A percentile compares a stretch with the other conserved stretches of the same genome.
Conservation (phyloP, 768 basidiomycete species). For the Tephrocybe sp. region DNA sequence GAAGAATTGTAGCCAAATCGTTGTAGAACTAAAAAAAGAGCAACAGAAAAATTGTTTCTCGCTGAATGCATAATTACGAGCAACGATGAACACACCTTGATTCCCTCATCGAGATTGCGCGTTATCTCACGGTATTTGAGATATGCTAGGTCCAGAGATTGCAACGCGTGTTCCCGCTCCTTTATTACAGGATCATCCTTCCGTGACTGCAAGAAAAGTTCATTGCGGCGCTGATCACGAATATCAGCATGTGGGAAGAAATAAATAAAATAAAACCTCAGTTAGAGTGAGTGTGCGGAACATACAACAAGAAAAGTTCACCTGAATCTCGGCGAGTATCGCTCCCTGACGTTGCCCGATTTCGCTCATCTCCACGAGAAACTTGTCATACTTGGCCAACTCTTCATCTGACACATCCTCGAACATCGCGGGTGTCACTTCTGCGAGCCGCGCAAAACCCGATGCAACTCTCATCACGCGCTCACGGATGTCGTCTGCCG, state of each 20-base stretch:
- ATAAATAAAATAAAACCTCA: neutral
- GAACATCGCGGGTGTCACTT: slow-evolving; percentile 84
- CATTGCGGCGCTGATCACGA: slow-evolving; percentile 51
- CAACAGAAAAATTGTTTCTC: neutral
- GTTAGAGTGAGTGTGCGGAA: neutral
- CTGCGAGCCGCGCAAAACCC: slow-evolving; percentile 60
- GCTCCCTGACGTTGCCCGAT: slow-evolving; percentile 60
- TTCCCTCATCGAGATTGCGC: slow-evolving; percentile 84
- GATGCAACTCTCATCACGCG: slow-evolving; percentile 65
- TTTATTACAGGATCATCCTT: slow-evolving; percentile 76
- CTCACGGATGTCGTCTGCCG: slow-evolving; percentile 70
- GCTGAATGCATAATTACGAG: neutral
- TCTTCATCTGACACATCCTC: slow-evolving; percentile 79
- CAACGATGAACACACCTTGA: slow-evolving; percentile 52
- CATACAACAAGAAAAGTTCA: slow-evolving; percentile 24
- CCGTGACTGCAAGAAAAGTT: slow-evolving; percentile 70
- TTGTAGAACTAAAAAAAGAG: slow-evolving; percentile 74
- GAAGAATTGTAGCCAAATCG: slow-evolving; percentile 69
- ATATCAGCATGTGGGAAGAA: neutral
- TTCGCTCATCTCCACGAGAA: slow-evolving; percentile 55
- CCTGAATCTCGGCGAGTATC: slow-evolving; percentile 68
- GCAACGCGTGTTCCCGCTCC: slow-evolving; percentile 77
- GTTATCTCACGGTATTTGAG: slow-evolving; percentile 85
- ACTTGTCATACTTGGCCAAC: slow-evolving; percentile 77
- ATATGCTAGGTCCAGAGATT: slow-evolving; percentile 80